Evolutionary conservation across 1,284 basidiomycete species (phyloP), one percentile per base, ranked within the genome.

Genomic region (Trichosporon faecale): DNA sequence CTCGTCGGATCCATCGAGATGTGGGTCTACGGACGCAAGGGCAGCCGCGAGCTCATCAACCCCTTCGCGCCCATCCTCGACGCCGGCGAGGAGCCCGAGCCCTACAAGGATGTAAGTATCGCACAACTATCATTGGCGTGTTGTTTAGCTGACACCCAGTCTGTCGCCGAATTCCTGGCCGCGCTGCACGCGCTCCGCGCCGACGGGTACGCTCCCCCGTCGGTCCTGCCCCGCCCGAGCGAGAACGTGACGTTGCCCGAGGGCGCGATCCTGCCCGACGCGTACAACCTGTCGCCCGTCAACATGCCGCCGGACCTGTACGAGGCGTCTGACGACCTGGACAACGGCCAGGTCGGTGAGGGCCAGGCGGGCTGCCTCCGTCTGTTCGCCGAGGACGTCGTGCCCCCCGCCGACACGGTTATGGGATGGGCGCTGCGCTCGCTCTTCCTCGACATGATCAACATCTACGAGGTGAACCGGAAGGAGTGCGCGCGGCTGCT

Each of bases 401-500:
- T 93, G 0, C 93, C 93, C 0, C 87, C 91, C 67, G 87, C 90
- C 3, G 86, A 86, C 63, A 90, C 89, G 1, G 88, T 91, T 0
- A 85, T 88, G 8, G 93, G 94, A 1, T 95, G 95, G 80, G 87
- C 91, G 31, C 87, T 97, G 18, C 91, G 91, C 27, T 88, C 90
- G 9, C 86, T 91, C 29, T 81, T 98, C 9, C 84, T 89, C n/a
- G 95, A 98, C 79, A 88, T 92, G 63, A 85, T 98, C 67, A 90
- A 94, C 75, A 91, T 98, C 33, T 99, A 93, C 80, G 96, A 99
- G 82, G 89, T 97, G 64, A 99, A 99, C 82, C 89, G 96, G 67
- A 98, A 97, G 82, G 96, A 99, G 78, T 93, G 91, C 76, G 94
- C 96, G 1, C 87, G 91, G 12, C 84, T 98, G 12, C 86, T 99